A percentile compares a stretch with the other conserved stretches of the same genome.
These are phyloP conservation scores for Mucor racemosus DNA, from an alignment of 371 early-diverging fungal genomes.

Conservation along the genomic window DNA sequence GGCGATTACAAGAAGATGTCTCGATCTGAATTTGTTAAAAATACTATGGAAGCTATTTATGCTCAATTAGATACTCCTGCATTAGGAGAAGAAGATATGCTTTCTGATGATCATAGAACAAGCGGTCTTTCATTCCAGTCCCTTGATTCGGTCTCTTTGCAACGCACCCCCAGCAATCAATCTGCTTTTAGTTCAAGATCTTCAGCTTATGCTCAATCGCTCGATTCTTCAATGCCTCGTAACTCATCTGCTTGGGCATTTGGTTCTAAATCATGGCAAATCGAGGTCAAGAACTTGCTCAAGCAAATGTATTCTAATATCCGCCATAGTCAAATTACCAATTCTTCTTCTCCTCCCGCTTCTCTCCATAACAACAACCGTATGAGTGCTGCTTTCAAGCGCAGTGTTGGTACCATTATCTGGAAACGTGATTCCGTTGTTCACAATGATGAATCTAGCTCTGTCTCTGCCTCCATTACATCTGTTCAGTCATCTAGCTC, in stretches of 20 bases:
- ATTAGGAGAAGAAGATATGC: slow-evolving; percentile 10
- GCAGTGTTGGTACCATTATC: slow-evolving; percentile 46
- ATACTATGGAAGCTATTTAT: slow-evolving; percentile 53
- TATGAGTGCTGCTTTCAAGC: slow-evolving; percentile 38
- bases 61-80: slow-evolving; percentile 27
- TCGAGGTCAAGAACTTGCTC: slow-evolving; percentile 26
- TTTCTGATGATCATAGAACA: slow-evolving; percentile 11
- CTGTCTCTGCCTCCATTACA: slow-evolving; percentile 21
- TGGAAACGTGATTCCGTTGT: slow-evolving; percentile 30
- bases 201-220: slow-evolving; percentile 10
- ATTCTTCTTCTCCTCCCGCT: slow-evolving; percentile 41
- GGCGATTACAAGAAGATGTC: slow-evolving; percentile 63
- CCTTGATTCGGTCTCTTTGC: slow-evolving; percentile 18
- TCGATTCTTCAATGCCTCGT: slow-evolving; percentile 10
- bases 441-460: slow-evolving; percentile 32
- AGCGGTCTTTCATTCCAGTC: slow-evolving; percentile 17
- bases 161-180: slow-evolving; percentile 26
- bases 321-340: slow-evolving; percentile 66
- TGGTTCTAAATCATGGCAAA: slow-evolving; percentile 32
- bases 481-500: slow-evolving; percentile 13
- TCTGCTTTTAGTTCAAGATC: slow-evolving; percentile 14
- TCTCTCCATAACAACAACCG: slow-evolving; percentile 14
- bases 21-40: slow-evolving; percentile 54
- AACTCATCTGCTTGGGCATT: background rate
- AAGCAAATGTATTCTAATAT: slow-evolving; percentile 67